A percentile compares a stretch with the other conserved stretches of the same genome.
These are phyloP conservation scores for Rhodotorula kratochvilovae DNA, from an alignment of 768 basidiomycete species.

Conservation along the genomic window DNA sequence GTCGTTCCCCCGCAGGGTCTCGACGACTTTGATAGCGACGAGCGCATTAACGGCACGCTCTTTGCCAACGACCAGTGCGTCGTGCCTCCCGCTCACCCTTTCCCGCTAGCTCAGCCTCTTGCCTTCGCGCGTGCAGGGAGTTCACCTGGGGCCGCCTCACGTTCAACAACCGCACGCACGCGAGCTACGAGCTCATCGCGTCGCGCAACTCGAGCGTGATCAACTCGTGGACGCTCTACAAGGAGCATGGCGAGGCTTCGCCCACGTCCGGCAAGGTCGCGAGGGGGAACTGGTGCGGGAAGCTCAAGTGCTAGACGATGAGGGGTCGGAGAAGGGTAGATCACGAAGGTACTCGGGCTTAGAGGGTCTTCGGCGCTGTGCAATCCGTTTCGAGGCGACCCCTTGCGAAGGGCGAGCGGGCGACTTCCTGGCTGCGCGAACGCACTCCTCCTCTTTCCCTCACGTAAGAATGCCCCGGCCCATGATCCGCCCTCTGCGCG, in stretches of 20 bases:
- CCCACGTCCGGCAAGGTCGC: neutral
- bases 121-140: neutral
- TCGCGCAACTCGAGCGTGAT: conserved; percentile 23
- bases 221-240: conserved; percentile 28
- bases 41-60: neutral
- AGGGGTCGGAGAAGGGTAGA: too few species aligned
- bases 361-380: too few species aligned
- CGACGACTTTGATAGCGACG: conserved; percentile 14
- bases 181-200: conserved; percentile 21
- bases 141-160: conserved; percentile 23
- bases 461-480: too few species aligned
- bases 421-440: too few species aligned
- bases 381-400: too few species aligned
- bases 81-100: neutral
- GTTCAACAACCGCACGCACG: conserved; percentile 26
- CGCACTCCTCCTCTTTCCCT: too few species aligned
- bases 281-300: neutral
- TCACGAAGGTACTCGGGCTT: too few species aligned
- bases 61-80: conserved; percentile 13
- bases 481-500: too few species aligned
- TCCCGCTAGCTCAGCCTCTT: neutral
- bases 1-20: neutral
- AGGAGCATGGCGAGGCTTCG: conserved; percentile 14
- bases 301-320: neutral
- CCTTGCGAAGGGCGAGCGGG: too few species aligned